These are phyloP conservation scores for Tolypocladium endophyticum DNA, from an alignment of 2,329 filamentous ascomycete genomes.

Conservation along the genomic window DNA sequence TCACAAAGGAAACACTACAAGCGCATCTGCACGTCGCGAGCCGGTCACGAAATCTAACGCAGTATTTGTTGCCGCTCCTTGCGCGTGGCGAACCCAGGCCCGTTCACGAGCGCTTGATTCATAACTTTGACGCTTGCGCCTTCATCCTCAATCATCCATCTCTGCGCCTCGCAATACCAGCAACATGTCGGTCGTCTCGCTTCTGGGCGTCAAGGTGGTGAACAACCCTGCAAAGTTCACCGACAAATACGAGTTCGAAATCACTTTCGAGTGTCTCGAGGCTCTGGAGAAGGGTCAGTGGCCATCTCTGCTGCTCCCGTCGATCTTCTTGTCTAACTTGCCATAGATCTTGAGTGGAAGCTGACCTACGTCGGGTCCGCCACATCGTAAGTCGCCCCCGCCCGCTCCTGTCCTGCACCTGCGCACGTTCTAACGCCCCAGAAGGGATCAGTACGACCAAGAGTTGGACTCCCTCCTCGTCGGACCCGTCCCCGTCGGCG, in stretches of 20 bases:
- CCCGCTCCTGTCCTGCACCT: slow-evolving; percentile 6
- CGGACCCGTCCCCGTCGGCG: slow-evolving; percentile 90
- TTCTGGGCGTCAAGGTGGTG: slow-evolving; percentile 87
- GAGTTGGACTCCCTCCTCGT: slow-evolving; percentile 95
- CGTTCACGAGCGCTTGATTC: too few relatives aligned
- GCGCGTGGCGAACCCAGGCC: background rate
- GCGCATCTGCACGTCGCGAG: background rate
- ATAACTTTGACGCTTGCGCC: background rate
- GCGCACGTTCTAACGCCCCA: slow-evolving; percentile 6
- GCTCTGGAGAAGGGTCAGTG: slow-evolving; percentile 75
- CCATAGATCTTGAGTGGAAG: slow-evolving; percentile 93
- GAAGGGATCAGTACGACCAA: slow-evolving; percentile 92
- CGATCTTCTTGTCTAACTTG: slow-evolving; percentile 8
- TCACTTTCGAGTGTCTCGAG: slow-evolving; percentile 97
- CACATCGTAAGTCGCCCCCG: slow-evolving; percentile 61
- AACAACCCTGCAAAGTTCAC: slow-evolving; percentile 96
- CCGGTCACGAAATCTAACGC: background rate
- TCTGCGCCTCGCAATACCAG: slow-evolving; percentile 5
- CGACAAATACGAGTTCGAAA: slow-evolving; percentile 92
- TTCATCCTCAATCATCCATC: background rate
- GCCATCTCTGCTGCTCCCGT: background rate
- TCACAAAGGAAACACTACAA: background rate
- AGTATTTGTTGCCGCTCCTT: background rate
- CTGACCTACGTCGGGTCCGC: slow-evolving; percentile 97
- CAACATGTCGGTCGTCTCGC: slow-evolving; percentile 86